Conservation (phyloP, 108 stramenopile species). For the Pseudonitzschia pungens region DNA sequence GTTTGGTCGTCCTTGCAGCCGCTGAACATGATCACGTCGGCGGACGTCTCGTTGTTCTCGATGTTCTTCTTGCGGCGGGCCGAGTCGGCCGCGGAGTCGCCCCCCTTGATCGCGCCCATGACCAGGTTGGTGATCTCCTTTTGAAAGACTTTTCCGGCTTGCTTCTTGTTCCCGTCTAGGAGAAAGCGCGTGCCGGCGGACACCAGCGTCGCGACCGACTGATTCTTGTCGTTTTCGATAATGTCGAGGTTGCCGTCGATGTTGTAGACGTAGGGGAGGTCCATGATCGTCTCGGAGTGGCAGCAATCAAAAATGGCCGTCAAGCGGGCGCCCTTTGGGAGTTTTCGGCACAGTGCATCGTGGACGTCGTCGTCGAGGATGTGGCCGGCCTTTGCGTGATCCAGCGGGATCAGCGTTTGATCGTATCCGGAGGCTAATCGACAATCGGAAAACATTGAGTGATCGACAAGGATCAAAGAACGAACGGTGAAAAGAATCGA, state of each 20-base stretch:
- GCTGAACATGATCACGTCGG: conserved; percentile 48
- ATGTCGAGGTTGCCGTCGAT: conserved; percentile 36
- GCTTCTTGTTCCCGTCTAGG: conserved; percentile 44
- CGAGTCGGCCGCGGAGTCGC: neutral
- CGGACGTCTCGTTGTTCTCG: neutral
- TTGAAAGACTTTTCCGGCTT: neutral
- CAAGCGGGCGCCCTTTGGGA: conserved; percentile 1
- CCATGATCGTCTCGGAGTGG: conserved; percentile 78
- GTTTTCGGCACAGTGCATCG: neutral
- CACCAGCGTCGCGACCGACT: conserved; percentile 33
- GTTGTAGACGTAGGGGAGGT: conserved; percentile 48
- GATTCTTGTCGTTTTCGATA: conserved; percentile 33
- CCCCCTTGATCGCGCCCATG: neutral
- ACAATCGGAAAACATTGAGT: no score
- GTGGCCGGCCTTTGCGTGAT: conserved; percentile 58
- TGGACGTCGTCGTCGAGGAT: conserved; percentile 21
- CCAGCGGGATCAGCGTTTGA: conserved; percentile 86
- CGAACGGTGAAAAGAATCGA: no score
- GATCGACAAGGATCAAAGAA: no score
- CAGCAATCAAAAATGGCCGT: conserved; percentile 49
- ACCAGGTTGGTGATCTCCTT: neutral
- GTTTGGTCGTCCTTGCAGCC: conserved; percentile 74
- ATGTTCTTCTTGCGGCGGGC: neutral
- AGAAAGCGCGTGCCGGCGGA: conserved; percentile 38
- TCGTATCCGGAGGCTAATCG: conserved; percentile 58